Evolutionary conservation across 2,329 filamentous ascomycete genomes (phyloP).

Genomic region (Lecanosticta acicola): DNA sequence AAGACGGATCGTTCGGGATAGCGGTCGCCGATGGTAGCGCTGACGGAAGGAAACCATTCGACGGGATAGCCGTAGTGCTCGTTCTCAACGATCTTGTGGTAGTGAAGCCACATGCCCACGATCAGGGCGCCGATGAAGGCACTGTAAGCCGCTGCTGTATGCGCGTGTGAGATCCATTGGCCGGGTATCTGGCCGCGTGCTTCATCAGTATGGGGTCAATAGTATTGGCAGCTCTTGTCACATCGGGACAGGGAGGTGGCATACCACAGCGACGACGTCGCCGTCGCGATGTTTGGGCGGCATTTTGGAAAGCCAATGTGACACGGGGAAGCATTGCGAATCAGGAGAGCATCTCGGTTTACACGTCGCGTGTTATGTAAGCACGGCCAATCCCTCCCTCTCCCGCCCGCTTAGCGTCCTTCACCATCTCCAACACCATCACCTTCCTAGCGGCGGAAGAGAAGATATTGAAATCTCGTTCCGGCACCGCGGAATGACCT

Average conservation of each 20-base stretch:
- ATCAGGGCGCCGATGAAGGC: constrained; percentile 83
- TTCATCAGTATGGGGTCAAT: too few species aligned
- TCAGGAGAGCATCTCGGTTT: too few species aligned
- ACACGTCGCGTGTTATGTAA: too few species aligned
- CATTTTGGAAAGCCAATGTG: too few species aligned
- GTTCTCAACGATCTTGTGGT: constrained; percentile 95
- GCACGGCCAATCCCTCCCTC: too few species aligned
- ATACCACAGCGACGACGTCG: constrained; percentile 56
- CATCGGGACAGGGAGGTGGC: constrained; percentile 20
- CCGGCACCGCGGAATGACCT: too few species aligned
- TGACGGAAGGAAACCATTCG: constrained; percentile 38
- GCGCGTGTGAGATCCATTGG: constrained; percentile 82
- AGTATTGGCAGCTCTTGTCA: constrained; percentile 7
- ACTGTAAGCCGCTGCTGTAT: constrained; percentile 76
- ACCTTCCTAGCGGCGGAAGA: too few species aligned
- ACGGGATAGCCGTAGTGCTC: constrained; percentile 62
- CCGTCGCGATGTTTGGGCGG: constrained; percentile 58
- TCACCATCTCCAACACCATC: too few species aligned
- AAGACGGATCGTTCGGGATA: constrained; percentile 97
- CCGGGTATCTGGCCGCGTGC: constrained; percentile 72
- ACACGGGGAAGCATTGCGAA: too few species aligned
- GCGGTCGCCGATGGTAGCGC: constrained; percentile 87
- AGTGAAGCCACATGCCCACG: constrained; percentile 74
- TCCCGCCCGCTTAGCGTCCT: too few species aligned
- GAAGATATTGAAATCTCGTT: too few species aligned